Conservation (phyloP, 192 early-diverging fungal species). For the Coemansia sp. region DNA sequence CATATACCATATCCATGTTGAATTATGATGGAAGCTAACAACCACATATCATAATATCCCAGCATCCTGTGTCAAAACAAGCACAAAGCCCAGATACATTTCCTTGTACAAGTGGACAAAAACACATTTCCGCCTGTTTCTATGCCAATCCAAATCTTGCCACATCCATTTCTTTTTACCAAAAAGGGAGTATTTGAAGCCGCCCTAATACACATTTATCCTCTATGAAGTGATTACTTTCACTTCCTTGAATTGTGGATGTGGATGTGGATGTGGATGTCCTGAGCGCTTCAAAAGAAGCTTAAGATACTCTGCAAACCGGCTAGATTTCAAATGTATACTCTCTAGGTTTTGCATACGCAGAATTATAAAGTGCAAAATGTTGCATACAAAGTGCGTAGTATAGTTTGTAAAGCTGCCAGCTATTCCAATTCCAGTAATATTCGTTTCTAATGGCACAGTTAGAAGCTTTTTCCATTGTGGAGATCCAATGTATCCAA, state of each 20-base stretch:
- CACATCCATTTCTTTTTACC: too few species aligned
- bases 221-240: too few species aligned
- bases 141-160: too few species aligned
- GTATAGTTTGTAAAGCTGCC: neutral
- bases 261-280: neutral
- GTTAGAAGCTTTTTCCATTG: neutral
- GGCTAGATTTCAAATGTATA: neutral
- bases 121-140: too few species aligned
- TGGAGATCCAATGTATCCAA: neutral
- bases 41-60: too few species aligned
- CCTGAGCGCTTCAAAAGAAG: neutral
- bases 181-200: too few species aligned
- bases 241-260: neutral
- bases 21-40: too few species aligned
- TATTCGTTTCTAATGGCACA: neutral
- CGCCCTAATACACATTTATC: too few species aligned
- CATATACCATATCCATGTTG: too few species aligned
- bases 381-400: neutral
- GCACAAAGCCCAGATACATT: too few species aligned
- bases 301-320: neutral
- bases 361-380: neutral
- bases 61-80: too few species aligned
- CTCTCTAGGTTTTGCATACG: neutral
- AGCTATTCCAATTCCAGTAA: neutral
- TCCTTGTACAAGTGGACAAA: too few species aligned